Conservation (phyloP, 2,329 filamentous ascomycete genomes). For the Fusarium irregulare region DNA sequence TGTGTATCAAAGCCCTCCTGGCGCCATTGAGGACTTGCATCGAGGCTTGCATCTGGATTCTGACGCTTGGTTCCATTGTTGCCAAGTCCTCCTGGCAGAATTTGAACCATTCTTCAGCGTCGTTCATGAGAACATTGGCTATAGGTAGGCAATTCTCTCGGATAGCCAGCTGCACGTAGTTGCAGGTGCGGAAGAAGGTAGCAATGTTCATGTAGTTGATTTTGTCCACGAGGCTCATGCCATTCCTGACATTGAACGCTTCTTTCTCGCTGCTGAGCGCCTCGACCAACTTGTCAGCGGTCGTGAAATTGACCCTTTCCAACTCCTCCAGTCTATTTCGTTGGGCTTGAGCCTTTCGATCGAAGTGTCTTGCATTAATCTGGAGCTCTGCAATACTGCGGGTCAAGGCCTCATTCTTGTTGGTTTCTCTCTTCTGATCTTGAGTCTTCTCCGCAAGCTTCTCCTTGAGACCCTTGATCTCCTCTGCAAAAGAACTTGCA, state of each 20-base stretch:
- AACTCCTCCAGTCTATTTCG: background rate
- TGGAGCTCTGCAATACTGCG: background rate
- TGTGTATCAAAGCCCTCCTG: background rate
- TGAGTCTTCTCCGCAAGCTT: too few species aligned
- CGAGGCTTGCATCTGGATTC: conserved; percentile 6
- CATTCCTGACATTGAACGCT: background rate
- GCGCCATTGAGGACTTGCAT: conserved; percentile 21
- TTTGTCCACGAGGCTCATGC: conserved; percentile 15
- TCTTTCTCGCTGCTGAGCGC: background rate
- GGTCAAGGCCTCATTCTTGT: background rate
- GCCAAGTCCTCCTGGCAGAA: conserved; percentile 15
- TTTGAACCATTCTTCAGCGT: conserved; percentile 14
- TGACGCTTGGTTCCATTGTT: conserved; percentile 27
- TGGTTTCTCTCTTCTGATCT: too few species aligned
- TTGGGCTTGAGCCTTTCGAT: background rate
- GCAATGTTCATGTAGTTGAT: conserved; percentile 35
- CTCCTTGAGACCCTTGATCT: too few species aligned
- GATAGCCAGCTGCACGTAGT: conserved; percentile 25
- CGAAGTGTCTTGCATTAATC: background rate
- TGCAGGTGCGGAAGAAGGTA: conserved; percentile 30
- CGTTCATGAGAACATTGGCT: conserved; percentile 9
- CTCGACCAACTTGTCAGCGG: conserved; percentile 6
- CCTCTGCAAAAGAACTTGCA: too few species aligned
- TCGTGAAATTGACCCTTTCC: conserved; percentile 1
- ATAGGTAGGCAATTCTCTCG: background rate